Evolutionary conservation across 768 basidiomycete species (phyloP), one percentile per base, ranked within the genome.

Genomic region (Hypsizygus marmoreus): DNA sequence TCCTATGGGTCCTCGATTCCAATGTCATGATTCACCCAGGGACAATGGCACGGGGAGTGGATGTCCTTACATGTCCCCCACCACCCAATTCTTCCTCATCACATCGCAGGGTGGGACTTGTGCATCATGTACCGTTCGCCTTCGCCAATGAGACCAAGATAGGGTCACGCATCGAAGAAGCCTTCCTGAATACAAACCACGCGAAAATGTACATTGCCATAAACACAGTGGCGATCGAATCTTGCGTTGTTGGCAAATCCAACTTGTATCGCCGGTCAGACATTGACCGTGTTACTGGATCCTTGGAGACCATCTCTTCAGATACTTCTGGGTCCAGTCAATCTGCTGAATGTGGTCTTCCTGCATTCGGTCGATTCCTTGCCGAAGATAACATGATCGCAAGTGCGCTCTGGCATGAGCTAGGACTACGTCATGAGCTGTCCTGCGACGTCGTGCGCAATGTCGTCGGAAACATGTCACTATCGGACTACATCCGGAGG

Each of bases 361-460:
- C 81, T 6, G 86, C 82, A 0, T 97, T 97, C 52, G 87, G 86
- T 0, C 82, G 86, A 10, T 98, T 87, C 67, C 77, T 98, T 32
- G 95, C 97, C 0, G 97, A 99, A 67, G 97, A 99, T 70, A 97
- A 97, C 69, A 95, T 91, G 91, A 95, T 99, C 46, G 97, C 85
- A 13, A 74, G 81, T 36, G 82, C 91, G 1, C 71, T 99, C 10
- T 97, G 94, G 97, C 91, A 97, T 62, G 91, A 98, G 63, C 75
- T 97, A 2, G 86, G 81, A 26, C 72, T 92, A 26, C 79, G 89
- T 35, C 97, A 99, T 61, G 86, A 91, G 46, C 76, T 98, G 48
- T 95, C 93, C 0, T 86, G 83, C 61, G 95, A 98, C 60, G 83
- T 95, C 43, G 95, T 88, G 1, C 79, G 82, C 34, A 97, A 98